phyloP scores from a whole-genome alignment of 2,329 filamentous ascomycete species.

The Sclerotinia sclerotiorum region DNA sequence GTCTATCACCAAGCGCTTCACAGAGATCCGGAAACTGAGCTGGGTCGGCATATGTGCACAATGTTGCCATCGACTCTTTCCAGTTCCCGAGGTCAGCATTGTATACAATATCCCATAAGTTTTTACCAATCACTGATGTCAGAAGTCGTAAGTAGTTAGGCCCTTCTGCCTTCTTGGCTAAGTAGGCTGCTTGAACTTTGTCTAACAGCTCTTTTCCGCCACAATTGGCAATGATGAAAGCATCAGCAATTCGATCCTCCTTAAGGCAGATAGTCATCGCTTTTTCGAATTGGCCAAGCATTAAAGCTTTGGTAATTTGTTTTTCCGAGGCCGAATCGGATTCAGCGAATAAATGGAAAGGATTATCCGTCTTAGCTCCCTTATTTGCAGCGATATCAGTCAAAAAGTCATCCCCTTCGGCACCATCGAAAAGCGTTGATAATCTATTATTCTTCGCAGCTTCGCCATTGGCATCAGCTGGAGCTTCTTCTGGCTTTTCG shows the following conservation, averaged over 20 bases:
- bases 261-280: slow-evolving; percentile 86
- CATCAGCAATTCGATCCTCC: slow-evolving; percentile 89
- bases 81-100: slow-evolving; percentile 91
- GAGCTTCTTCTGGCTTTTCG: slow-evolving; percentile 46
- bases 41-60: slow-evolving; percentile 93
- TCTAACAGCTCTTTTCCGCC: slow-evolving; percentile 91
- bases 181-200: slow-evolving; percentile 88
- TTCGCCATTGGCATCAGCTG: slow-evolving; percentile 50
- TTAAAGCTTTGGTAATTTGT: slow-evolving; percentile 80
- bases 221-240: slow-evolving; percentile 97
- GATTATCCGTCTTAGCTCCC: slow-evolving; percentile 88
- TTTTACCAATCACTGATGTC: slow-evolving; percentile 90
- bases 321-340: slow-evolving; percentile 83
- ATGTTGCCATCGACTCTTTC: slow-evolving; percentile 94
- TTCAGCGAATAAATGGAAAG: slow-evolving; percentile 85
- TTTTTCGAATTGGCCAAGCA: slow-evolving; percentile 87
- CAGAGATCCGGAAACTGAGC: slow-evolving; percentile 92
- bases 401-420: slow-evolving; percentile 81
- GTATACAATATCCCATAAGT: slow-evolving; percentile 96
- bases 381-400: slow-evolving; percentile 83
- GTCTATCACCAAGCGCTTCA: slow-evolving; percentile 87
- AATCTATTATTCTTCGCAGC: slow-evolving; percentile 58
- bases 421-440: slow-evolving; percentile 79
- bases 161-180: slow-evolving; percentile 75
- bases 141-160: slow-evolving; percentile 92